These are phyloP conservation scores for Boletus austroedulis DNA, from an alignment of 1,284 basidiomycete species.

Conservation along the genomic window DNA sequence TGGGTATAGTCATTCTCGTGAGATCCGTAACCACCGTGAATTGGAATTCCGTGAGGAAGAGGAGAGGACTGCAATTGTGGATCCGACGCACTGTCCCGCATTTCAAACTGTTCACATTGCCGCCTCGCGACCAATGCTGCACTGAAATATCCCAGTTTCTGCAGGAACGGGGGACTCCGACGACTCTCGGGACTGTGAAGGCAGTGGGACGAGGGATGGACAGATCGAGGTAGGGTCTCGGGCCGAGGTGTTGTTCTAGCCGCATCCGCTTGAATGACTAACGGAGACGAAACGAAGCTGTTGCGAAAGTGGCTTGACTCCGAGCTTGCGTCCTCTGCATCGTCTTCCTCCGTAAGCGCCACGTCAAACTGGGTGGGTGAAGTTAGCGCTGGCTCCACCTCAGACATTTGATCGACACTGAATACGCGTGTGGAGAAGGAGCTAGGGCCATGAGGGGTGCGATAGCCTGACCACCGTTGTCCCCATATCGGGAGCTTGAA, in stretches of 20 bases:
- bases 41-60: neutral
- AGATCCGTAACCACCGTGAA: neutral
- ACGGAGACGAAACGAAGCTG: constrained; percentile 11
- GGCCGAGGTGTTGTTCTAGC: neutral
- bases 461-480: constrained; percentile 31
- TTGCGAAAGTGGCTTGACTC: constrained; percentile 15
- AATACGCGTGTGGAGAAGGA: constrained; percentile 28
- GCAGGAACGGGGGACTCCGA: neutral
- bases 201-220: neutral
- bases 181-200: neutral
- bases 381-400: constrained; percentile 24
- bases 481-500: constrained; percentile 35
- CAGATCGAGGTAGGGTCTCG: constrained; percentile 1
- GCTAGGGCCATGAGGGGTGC: constrained; percentile 28
- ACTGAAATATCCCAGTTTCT: neutral
- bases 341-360: constrained; percentile 22
- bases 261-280: constrained; percentile 3
- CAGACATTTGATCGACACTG: constrained; percentile 21
- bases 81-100: neutral
- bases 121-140: neutral
- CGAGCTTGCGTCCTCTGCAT: constrained; percentile 17
- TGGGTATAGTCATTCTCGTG: neutral
- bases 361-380: constrained; percentile 30
- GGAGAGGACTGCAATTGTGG: neutral
- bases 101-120: neutral